Conservation (phyloP, 176 grass and related monocot genomes). For the Triticum aestivum region IWGSC_CS_RefSeq_v2.1 NC_057801.1:189958020-189958519, state of each 20-base stretch:
- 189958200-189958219: constrained; percentile 88
- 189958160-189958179: constrained; percentile 92
- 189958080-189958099: neutral
- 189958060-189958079: neutral
- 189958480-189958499: neutral
- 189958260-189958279: neutral
- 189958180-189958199: constrained; percentile 52
- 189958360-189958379: constrained; percentile 63
- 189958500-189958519: neutral
- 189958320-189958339: constrained; percentile 57
- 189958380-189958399: constrained; percentile 55
- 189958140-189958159: constrained; percentile 53
- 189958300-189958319: neutral
- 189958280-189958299: neutral
- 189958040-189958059: no score
- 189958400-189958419: constrained; percentile 87
- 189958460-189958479: constrained; percentile 58
- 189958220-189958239: neutral
- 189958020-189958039: neutral
- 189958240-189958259: neutral
- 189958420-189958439: constrained; percentile 88
- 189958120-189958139: constrained; percentile 57
- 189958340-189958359: constrained; percentile 70
- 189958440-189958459: constrained; percentile 61
- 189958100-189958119: constrained; percentile 60